Evolutionary conservation across 1,284 basidiomycete genomes (phyloP).

Genomic region (Malassezia equina): DNA sequence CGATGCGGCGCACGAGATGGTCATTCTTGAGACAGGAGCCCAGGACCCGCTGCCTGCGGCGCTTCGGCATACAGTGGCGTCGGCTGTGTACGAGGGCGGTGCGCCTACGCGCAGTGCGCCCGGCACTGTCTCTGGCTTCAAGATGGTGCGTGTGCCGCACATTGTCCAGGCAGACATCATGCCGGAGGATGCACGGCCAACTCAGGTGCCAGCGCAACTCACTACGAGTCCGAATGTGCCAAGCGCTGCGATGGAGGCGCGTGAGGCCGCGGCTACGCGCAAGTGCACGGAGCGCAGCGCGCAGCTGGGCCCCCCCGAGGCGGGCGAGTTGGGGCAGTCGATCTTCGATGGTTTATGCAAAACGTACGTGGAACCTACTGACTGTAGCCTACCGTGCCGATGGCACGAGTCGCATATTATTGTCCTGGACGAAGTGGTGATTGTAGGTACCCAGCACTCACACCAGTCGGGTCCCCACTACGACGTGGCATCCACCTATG

Average conservation of each 20-base stretch:
- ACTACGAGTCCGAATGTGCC: conserved; percentile 23
- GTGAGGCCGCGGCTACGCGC: conserved; percentile 28
- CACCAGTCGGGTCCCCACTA: conserved; percentile 28
- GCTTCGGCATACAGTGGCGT: conserved; percentile 21
- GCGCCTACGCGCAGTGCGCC: not conserved
- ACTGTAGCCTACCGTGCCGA: conserved; percentile 34
- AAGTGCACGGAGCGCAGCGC: conserved; percentile 26
- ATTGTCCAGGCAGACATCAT: conserved; percentile 17
- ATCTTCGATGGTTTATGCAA: conserved; percentile 44
- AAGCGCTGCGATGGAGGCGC: conserved; percentile 22
- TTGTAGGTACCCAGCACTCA: conserved; percentile 20
- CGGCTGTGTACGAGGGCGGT: conserved; percentile 21
- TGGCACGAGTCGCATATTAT: conserved; percentile 46
- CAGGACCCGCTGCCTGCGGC: conserved; percentile 15
- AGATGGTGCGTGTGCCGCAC: conserved; percentile 30
- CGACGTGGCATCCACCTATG: conserved; percentile 31
- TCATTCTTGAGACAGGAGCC: conserved; percentile 33
- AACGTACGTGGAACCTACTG: conserved; percentile 27
- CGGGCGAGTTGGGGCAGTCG: conserved; percentile 28
- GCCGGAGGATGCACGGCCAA: conserved; percentile 1
- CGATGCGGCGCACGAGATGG: conserved; percentile 29
- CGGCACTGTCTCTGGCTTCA: conserved; percentile 25
- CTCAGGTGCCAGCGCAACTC: conserved; percentile 8
- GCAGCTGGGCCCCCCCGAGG: conserved; percentile 27
- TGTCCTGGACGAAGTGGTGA: conserved; percentile 45